phyloP scores from a whole-genome alignment of 1,139 yeast genomes.

The Ogataea hybrid region DNA sequence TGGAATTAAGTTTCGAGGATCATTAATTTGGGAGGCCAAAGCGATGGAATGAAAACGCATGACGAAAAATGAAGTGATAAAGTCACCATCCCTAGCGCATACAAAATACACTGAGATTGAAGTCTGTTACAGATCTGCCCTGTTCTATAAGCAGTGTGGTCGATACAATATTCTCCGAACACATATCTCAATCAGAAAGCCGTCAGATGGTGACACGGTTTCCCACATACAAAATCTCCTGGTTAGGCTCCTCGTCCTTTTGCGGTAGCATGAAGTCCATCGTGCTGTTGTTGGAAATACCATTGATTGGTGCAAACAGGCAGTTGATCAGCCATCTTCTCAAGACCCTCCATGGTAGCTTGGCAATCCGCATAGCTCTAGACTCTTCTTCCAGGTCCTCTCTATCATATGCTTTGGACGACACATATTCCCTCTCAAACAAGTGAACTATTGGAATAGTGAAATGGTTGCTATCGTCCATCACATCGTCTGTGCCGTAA shows the following conservation, averaged over 20 bases:
- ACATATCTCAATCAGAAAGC: neutral
- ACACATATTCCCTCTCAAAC: slow-evolving; percentile 38
- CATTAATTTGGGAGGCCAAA: too few relatives aligned
- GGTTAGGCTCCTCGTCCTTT: slow-evolving; percentile 9
- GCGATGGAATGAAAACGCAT: too few relatives aligned
- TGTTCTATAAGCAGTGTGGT: too few relatives aligned
- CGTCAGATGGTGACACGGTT: slow-evolving; percentile 13
- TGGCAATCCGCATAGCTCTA: neutral
- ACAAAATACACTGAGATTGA: too few relatives aligned
- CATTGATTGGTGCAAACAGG: slow-evolving; percentile 19
- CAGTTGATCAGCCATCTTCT: slow-evolving; percentile 15
- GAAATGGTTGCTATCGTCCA: slow-evolving; percentile 9
- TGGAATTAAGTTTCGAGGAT: too few relatives aligned
- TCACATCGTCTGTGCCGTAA: slow-evolving; percentile 10
- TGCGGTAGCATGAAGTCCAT: slow-evolving; percentile 16
- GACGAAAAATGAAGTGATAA: too few relatives aligned
- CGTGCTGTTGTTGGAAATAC: slow-evolving; percentile 15
- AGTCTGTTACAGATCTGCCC: neutral
- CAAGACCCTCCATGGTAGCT: slow-evolving; percentile 10
- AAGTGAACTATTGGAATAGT: slow-evolving; percentile 34
- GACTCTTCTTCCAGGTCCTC: slow-evolving; percentile 8
- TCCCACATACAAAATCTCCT: slow-evolving; percentile 21
- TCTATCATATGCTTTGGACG: slow-evolving; percentile 4
- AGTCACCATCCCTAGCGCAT: too few relatives aligned
- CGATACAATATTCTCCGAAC: neutral